Percentiles rank a stretch among this genome's conserved stretches.
Evolutionary conservation across 1,284 basidiomycete species (phyloP).

Genomic region (Fomitopsis palustris): DNA sequence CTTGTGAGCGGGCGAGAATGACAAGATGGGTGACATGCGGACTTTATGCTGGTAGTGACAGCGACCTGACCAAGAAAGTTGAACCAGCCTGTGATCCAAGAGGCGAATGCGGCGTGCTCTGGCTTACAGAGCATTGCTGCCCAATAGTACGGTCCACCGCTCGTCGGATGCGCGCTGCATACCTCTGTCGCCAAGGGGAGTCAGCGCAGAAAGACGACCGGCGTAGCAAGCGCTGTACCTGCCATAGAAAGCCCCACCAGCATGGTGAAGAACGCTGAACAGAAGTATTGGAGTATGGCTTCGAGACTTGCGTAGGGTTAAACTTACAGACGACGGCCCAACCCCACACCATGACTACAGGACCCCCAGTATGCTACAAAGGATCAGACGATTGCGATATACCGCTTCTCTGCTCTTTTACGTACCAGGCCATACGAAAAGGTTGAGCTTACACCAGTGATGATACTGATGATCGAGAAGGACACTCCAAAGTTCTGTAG

Average conservation of each 20-base stretch:
- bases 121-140: constrained; percentile 65
- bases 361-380: constrained; percentile 62
- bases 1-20: neutral
- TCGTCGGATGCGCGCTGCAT: constrained; percentile 72
- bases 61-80: constrained; percentile 76
- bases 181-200: constrained; percentile 39
- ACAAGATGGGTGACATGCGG: constrained; percentile 19
- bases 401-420: constrained; percentile 4
- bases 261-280: constrained; percentile 58
- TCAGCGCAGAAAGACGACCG: neutral
- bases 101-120: constrained; percentile 54
- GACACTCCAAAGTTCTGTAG: constrained; percentile 70
- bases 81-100: constrained; percentile 74
- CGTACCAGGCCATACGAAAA: constrained; percentile 65
- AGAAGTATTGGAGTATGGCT: neutral
- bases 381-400: neutral
- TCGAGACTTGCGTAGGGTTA: neutral
- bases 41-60: constrained; percentile 73
- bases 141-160: constrained; percentile 76
- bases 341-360: constrained; percentile 75
- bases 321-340: constrained; percentile 54
- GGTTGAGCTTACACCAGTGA: constrained; percentile 64
- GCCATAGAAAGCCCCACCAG: constrained; percentile 68
- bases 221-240: constrained; percentile 33
- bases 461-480: constrained; percentile 73